phyloP scores from a whole-genome alignment of 192 early-diverging fungal species.

The Helicostylum pulchrum region DNA sequence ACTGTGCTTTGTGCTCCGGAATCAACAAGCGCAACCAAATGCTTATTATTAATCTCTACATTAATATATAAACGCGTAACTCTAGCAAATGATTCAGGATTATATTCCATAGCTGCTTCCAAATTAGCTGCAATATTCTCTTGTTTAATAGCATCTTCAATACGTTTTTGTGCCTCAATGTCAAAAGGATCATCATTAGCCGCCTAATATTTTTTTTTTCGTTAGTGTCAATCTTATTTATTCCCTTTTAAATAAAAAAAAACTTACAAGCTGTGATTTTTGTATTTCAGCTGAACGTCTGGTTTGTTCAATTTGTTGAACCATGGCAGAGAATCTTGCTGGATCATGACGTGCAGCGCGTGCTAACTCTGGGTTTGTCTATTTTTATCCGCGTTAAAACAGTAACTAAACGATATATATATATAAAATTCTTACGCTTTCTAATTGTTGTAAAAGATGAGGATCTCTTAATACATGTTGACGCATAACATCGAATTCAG shows the following conservation, averaged over 20 bases:
- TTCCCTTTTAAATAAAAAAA: neutral
- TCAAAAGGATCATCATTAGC: constrained; percentile 84
- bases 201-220: constrained; percentile 49
- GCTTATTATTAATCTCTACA: constrained; percentile 84
- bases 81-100: constrained; percentile 91
- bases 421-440: constrained; percentile 39
- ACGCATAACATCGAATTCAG: constrained; percentile 46
- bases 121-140: constrained; percentile 81
- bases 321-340: constrained; percentile 58
- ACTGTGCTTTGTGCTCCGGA: constrained; percentile 96
- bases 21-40: constrained; percentile 92
- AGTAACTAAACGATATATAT: neutral
- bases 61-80: constrained; percentile 92
- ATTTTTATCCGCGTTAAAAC: neutral
- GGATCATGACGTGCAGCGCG: constrained; percentile 63
- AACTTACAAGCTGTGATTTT: constrained; percentile 30
- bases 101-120: constrained; percentile 86
- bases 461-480: constrained; percentile 63
- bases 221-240: neutral
- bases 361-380: constrained; percentile 66
- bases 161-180: constrained; percentile 84
- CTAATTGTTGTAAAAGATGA: constrained; percentile 54
- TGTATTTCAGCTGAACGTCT: constrained; percentile 53
- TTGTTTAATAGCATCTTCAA: constrained; percentile 87
- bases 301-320: constrained; percentile 55